A percentile compares a stretch with the other conserved stretches of the same genome.
phyloP scores from a whole-genome alignment of 495 filamentous ascomycete genomes.

The Hyphodiscus hymeniophilus region DNA sequence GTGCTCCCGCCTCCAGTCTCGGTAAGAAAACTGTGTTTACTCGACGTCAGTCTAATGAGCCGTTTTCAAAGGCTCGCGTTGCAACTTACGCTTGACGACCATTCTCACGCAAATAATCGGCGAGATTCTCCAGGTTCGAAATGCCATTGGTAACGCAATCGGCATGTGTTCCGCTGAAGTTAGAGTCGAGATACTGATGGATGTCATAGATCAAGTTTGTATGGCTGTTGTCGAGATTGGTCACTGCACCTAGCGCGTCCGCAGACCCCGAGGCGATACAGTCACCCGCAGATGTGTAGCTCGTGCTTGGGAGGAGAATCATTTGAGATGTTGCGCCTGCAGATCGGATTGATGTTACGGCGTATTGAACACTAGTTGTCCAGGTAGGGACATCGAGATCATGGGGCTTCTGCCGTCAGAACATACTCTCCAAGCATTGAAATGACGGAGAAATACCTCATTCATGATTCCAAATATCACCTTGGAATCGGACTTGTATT shows the following conservation, averaged over 20 bases:
- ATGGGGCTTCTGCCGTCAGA: neutral
- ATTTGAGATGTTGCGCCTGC: slow-evolving; percentile 48
- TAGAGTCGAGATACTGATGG: slow-evolving; percentile 49
- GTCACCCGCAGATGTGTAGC: slow-evolving; percentile 39
- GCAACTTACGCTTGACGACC: too few relatives aligned
- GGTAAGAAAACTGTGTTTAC: slow-evolving; percentile 44
- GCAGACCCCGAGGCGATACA: slow-evolving; percentile 37
- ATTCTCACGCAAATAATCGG: slow-evolving; percentile 37
- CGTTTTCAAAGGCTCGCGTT: too few relatives aligned
- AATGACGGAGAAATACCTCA: slow-evolving; percentile 32
- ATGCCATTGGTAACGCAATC: slow-evolving; percentile 44
- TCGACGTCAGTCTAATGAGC: too few relatives aligned
- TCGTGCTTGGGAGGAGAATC: slow-evolving; percentile 32
- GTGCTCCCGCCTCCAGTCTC: slow-evolving; percentile 48
- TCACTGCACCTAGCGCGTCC: slow-evolving; percentile 37
- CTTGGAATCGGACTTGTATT: slow-evolving; percentile 39
- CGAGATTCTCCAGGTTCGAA: too few relatives aligned
- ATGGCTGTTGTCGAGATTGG: slow-evolving; percentile 44
- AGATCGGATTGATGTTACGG: slow-evolving; percentile 48
- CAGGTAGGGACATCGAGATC: slow-evolving; percentile 24
- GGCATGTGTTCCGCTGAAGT: slow-evolving; percentile 44
- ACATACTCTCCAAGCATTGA: neutral
- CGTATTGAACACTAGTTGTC: slow-evolving; percentile 45
- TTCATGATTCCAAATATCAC: slow-evolving; percentile 58
- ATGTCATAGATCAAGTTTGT: slow-evolving; percentile 49